Conservation (phyloP, 768 basidiomycete species). For the Pisolithus sp. region DNA sequence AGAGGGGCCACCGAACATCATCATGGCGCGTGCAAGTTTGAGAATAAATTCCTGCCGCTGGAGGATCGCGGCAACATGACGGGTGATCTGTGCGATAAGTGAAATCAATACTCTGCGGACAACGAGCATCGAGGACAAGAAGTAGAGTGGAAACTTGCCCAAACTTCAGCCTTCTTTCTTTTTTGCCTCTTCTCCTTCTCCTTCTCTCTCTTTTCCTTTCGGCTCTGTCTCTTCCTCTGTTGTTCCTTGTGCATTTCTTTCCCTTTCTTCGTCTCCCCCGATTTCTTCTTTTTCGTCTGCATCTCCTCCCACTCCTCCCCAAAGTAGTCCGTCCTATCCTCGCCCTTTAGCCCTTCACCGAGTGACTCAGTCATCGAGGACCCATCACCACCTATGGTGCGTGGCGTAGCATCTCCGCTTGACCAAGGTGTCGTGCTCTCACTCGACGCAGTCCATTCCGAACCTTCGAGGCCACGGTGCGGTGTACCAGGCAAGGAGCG, state of each 20-base stretch:
- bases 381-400: not conserved
- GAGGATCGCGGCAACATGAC: constrained; percentile 77
- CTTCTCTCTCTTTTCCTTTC: constrained; percentile 34
- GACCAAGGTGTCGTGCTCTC: constrained; percentile 1
- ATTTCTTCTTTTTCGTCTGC: constrained; percentile 22
- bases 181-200: constrained; percentile 42
- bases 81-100: constrained; percentile 52
- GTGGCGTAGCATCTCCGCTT: not conserved
- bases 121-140: not conserved
- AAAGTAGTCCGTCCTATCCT: constrained; percentile 20
- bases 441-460: constrained; percentile 9
- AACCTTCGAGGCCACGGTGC: not conserved
- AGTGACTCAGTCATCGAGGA: constrained; percentile 15
- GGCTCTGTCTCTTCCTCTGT: constrained; percentile 34
- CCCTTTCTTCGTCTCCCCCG: constrained; percentile 18
- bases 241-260: constrained; percentile 12
- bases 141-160: constrained; percentile 39
- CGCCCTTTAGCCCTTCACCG: constrained; percentile 13
- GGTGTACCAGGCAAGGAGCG: constrained; percentile 9
- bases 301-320: constrained; percentile 16
- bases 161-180: constrained; percentile 70
- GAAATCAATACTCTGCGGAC: not conserved
- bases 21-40: constrained; percentile 79
- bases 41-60: constrained; percentile 79
- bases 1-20: constrained; percentile 83